A percentile compares a stretch with the other conserved stretches of the same genome.
Conservation (phyloP, 768 basidiomycete genomes). For the Chiua virens region DNA sequence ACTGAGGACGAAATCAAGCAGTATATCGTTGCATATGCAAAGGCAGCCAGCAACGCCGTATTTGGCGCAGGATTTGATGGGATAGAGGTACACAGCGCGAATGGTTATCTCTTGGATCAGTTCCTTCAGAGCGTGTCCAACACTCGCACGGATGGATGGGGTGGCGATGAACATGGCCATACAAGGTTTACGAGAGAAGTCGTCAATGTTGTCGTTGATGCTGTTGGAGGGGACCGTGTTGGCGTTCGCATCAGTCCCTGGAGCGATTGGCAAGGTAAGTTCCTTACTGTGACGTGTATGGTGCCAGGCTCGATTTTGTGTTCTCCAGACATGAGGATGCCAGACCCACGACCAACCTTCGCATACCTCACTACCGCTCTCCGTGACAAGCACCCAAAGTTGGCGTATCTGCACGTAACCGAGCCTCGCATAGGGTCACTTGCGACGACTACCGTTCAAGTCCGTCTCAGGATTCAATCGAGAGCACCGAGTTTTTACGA, state of each 20-base stretch:
- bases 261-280: slow-evolving; percentile 46
- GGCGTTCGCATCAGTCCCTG: slow-evolving; percentile 29
- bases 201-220: slow-evolving; percentile 34
- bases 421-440: slow-evolving; percentile 27
- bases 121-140: no score
- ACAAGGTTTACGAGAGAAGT: slow-evolving; percentile 46
- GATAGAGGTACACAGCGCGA: no score
- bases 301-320: background rate
- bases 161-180: slow-evolving; percentile 55
- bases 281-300: background rate
- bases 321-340: slow-evolving; percentile 45
- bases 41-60: slow-evolving; percentile 36
- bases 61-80: slow-evolving; percentile 19
- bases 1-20: slow-evolving; percentile 32
- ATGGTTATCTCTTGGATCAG: no score
- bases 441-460: no score
- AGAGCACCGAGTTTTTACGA: slow-evolving; percentile 45
- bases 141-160: slow-evolving; percentile 39
- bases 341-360: slow-evolving; percentile 28
- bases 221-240: no score
- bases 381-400: slow-evolving; percentile 27
- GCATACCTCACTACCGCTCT: slow-evolving; percentile 31
- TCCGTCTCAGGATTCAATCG: no score
- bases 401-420: slow-evolving; percentile 41
- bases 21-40: slow-evolving; percentile 28